Evolutionary conservation across 345 rosid species (phyloP), one percentile per base, ranked within the genome.

Genomic region (Gossypium thurberi): DNA sequence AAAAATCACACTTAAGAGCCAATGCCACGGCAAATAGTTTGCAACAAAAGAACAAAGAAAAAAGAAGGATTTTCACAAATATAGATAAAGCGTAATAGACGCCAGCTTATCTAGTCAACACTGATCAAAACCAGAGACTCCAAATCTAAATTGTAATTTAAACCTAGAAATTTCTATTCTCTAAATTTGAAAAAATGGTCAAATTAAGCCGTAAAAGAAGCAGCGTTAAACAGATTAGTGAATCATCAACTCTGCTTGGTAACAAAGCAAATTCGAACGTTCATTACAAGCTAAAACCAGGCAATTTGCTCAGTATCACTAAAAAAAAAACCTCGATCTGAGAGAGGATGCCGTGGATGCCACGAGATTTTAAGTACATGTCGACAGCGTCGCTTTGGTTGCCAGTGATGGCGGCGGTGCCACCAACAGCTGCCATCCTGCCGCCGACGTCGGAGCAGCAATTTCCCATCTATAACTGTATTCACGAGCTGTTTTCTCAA

Each of bases 401-500:
- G 73, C 75, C 76, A 61, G 65, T 44, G 69, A 59, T 12, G 10
- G 78, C 71, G 65, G 84, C 74, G 21, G 88, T 73, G 4, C 90
- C 88, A 58, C 91, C 93, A 15, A 85, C 87, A 21, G 87, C 87
- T 9, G 88, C 78, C 78, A 81, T 78, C 79, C 87, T 86, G 14
- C 89, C 96, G 76, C 85, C 89, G 65, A 76, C 88, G 60, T 82
- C 93, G 28, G 98, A 94, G 87, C 80, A 90, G 82, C 98, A 94
- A 71, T 91, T 91, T 65, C 98, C 98, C 98, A 90, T 90, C 44
- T 21, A 65, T 60, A 71, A 76, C 55, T 21, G 17, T 44, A 23
- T 51, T 65, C 11, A 67, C 58, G 20, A 18, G 7, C 47, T 71
- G 40, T 37, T n/a, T 50, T 14, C 3, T 69, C 63, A 79, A 69